Evolutionary conservation across 805 yeast species (phyloP), one percentile per base, ranked within the genome.

Genomic region (Pachysolen tannophilus): DNA sequence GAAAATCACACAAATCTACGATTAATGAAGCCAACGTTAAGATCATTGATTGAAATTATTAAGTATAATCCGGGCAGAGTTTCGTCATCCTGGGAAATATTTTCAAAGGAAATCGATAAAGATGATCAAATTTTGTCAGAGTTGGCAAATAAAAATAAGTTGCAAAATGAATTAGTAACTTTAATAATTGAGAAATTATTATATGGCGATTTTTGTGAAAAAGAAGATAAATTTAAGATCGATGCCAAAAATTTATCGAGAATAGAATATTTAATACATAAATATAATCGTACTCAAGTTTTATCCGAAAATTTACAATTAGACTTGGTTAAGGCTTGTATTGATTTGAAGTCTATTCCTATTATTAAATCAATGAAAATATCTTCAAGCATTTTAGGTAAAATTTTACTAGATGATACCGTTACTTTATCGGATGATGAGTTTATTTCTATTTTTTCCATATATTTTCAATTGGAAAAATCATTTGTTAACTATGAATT

Each of bases 51-150:
- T 14, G 52, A 56, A 28, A 30, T 55, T 2, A 44, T 60, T n/a
- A 47, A 45, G 39, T 42, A 53, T 25, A 60, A 60, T 41, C 63
- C 66, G 1, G 64, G 63, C 8, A 47, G 66, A 37, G 60, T 58
- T 13, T 43, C 42, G 24, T 44, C 59, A 9, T 50, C 54, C 28
- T 59, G 53, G 52, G 61, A 57, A 33, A 23, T 59, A 10, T 58
- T 41, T 16, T 23, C 17, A 9, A 44, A 37, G n/a, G 34, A 41
- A 5, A 28, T 31, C 10, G 23, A 38, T 24, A 6, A 27, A 9
- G 25, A 26, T n/a, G 19, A n/a, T 8, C 11, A 13, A 3, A 21
- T 17, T 5, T 5, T 5, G 13, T 7, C 10, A 10, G 8, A 18
- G 11, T 9, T 27, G 5, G 13, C 15, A 21, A 16, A 15, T 6